These are phyloP conservation scores for Pyrenophora tritici-repentis DNA, from an alignment of 2,329 filamentous ascomycete species.

Conservation along the genomic window DNA sequence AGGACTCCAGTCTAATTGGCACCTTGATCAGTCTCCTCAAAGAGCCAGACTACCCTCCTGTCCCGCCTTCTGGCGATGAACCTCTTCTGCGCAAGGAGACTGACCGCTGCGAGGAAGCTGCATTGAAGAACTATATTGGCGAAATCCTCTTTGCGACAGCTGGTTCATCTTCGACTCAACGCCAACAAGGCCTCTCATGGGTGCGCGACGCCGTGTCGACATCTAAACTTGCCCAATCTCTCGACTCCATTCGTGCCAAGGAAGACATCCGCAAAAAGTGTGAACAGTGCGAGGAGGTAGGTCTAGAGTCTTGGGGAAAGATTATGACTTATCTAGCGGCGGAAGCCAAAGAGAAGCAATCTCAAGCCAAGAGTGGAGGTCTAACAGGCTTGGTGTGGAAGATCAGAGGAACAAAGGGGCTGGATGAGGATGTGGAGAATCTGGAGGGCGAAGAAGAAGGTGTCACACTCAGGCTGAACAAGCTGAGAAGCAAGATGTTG, in stretches of 20 bases:
- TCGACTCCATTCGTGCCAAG: slow-evolving; percentile 52
- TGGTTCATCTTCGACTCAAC: slow-evolving; percentile 43
- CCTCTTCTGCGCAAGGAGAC: slow-evolving; percentile 67
- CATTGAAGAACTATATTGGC: slow-evolving; percentile 85
- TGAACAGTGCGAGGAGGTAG: slow-evolving; percentile 75
- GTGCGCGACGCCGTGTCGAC: slow-evolving; percentile 79
- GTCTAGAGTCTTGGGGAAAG: slow-evolving; percentile 78
- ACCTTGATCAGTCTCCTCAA: slow-evolving; percentile 45
- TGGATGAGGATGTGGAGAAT: slow-evolving; percentile 39
- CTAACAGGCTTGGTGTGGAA: slow-evolving; percentile 33
- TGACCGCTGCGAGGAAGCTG: slow-evolving; percentile 82
- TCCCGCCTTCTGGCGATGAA: slow-evolving; percentile 71
- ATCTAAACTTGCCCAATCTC: slow-evolving; percentile 66
- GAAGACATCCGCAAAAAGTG: slow-evolving; percentile 64
- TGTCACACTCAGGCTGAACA: slow-evolving; percentile 40
- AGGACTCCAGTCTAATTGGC: slow-evolving; percentile 33
- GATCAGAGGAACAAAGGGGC: slow-evolving; percentile 28
- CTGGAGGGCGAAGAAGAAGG: slow-evolving; percentile 45
- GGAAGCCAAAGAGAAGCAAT: slow-evolving; percentile 47
- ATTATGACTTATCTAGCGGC: slow-evolving; percentile 74
- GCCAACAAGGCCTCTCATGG: slow-evolving; percentile 77
- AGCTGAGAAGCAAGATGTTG: slow-evolving; percentile 40
- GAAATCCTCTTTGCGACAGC: slow-evolving; percentile 83
- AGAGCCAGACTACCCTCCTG: slow-evolving; percentile 68
- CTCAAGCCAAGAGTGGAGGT: slow-evolving; percentile 26